phyloP scores from a whole-genome alignment of 2,329 filamentous ascomycete species.

The Sphaceloma murrayae region DNA sequence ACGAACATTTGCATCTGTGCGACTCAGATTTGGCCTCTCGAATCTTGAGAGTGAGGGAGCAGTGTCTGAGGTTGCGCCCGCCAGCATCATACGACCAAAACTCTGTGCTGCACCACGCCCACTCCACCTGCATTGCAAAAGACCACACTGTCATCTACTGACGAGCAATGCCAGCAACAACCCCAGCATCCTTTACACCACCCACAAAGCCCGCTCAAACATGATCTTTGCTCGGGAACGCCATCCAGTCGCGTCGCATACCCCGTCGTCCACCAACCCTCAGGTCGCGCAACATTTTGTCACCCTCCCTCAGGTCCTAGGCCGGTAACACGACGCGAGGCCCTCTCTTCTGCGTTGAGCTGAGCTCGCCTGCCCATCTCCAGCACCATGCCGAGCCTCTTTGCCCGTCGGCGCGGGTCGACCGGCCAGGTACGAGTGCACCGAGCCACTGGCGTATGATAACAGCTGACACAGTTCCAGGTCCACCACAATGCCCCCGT shows the following conservation, averaged over 20 bases:
- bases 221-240: constrained; percentile 1
- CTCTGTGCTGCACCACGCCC: too few relatives aligned
- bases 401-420: constrained; percentile 24
- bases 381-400: constrained; percentile 23
- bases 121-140: too few relatives aligned
- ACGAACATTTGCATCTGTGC: not conserved
- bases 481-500: constrained; percentile 41
- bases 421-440: constrained; percentile 22
- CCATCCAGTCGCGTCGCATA: constrained; percentile 14
- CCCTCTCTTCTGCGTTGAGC: too few relatives aligned
- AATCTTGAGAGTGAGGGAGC: not conserved
- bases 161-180: too few relatives aligned
- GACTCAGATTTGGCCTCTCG: too few relatives aligned
- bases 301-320: not conserved
- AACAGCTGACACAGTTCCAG: not conserved
- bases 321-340: not conserved
- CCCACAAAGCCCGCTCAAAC: too few relatives aligned
- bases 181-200: too few relatives aligned
- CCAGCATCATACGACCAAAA: not conserved
- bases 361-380: too few relatives aligned
- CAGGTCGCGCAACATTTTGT: not conserved
- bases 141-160: too few relatives aligned
- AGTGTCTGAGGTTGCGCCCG: not conserved
- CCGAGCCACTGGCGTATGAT: not conserved
- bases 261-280: constrained; percentile 1